Evolutionary conservation across 1,284 basidiomycete genomes (phyloP), one percentile per base, ranked within the genome.

Genomic region (Macrocybe sp.): DNA sequence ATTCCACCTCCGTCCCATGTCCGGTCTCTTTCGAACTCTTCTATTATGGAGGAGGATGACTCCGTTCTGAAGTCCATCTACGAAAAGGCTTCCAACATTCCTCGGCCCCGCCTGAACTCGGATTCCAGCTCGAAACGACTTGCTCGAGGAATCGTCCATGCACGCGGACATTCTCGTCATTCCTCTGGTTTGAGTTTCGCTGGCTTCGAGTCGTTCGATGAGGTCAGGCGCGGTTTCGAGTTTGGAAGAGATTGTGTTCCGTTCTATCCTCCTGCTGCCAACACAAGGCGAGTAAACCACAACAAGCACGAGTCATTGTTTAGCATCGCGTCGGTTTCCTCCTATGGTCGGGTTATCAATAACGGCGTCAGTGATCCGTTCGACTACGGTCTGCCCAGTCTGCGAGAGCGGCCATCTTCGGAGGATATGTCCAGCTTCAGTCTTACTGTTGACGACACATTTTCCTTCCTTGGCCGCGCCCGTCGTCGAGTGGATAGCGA

Each of bases 311-410:
- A 85, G 40, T 91, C 89, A 0, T 55, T 80, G 6, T 76, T 85
- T 62, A 92, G 87, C 59, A 83, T 92, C 42, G 81, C 86, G 0
- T 92, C 89, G 0, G 79, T 92, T 22, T 92, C 89, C 0, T 91
- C 86, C 0, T 88, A 89, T 47, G 89, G 89, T 1, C 74, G 72
- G 2, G 78, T 87, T 29, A 70, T 89, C 52, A 75, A 85, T 46
- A 65, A 73, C 10, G 85, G 87, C 30, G 65, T 75, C 1, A 65
- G 64, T 0, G 87, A 92, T 61, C 86, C 89, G 1, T 92, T 91
- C 63, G 84, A 87, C 43, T 92, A 84, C 53, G 83, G 71, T 41
- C 64, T 73, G 36, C 73, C 72, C 46, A 78, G 72, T 45, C 55
- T 76, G 47, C 68, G 62, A 32, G 77, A 78, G 52, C 65, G 79